Evolutionary conservation across 2,329 filamentous ascomycete species (phyloP).

Genomic region (Hypoxylon sp.): DNA sequence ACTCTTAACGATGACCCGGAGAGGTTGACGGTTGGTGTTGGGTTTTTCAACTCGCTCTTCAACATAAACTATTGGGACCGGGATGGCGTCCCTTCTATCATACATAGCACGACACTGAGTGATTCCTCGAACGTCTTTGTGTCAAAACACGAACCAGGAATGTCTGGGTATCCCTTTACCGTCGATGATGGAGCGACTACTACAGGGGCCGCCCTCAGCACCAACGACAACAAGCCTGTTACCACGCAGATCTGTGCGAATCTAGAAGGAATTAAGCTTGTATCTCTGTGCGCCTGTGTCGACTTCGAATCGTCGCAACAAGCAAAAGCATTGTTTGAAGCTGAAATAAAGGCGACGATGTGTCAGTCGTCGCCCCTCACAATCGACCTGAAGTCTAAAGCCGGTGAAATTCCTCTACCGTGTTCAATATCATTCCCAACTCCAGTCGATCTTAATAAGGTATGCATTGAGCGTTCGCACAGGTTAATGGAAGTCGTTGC

Average conservation of each 20-base stretch:
- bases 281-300: conserved; percentile 55
- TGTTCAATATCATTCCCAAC: conserved; percentile 55
- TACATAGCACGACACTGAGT: conserved; percentile 49
- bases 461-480: conserved; percentile 54
- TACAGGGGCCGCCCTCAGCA: not conserved
- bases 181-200: conserved; percentile 16
- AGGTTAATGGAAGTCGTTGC: conserved; percentile 50
- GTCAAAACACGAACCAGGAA: conserved; percentile 53
- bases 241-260: conserved; percentile 49
- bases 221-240: conserved; percentile 7
- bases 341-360: conserved; percentile 54
- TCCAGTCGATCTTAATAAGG: conserved; percentile 52
- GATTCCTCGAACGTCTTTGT: conserved; percentile 49
- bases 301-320: conserved; percentile 52
- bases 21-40: conserved; percentile 51
- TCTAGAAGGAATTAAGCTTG: conserved; percentile 50
- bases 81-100: conserved; percentile 48
- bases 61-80: too few relatives aligned
- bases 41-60: conserved; percentile 43
- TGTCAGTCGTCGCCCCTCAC: conserved; percentile 55
- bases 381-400: conserved; percentile 56
- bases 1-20: conserved; percentile 52
- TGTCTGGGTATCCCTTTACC: conserved; percentile 27
- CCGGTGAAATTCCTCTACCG: conserved; percentile 46
- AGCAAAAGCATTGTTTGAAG: conserved; percentile 53